Conservation (phyloP, 2,329 filamentous ascomycete species). For the Talaromyces sp. region DNA sequence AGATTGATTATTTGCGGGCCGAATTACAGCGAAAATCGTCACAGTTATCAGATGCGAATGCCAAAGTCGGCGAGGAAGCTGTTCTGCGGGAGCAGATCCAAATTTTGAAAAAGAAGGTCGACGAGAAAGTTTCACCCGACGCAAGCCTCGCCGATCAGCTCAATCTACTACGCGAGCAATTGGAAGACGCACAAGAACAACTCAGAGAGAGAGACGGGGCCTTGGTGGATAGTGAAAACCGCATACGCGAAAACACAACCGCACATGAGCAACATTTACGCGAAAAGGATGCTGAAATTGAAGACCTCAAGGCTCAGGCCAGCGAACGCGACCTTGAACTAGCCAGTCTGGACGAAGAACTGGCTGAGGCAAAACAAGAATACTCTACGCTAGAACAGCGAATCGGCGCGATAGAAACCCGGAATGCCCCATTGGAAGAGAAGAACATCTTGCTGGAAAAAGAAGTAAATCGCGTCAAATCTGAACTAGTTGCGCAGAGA, state of each 20-base stretch:
- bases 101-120: constrained; percentile 22
- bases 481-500: constrained; percentile 31
- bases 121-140: constrained; percentile 18
- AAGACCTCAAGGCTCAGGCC: constrained; percentile 29
- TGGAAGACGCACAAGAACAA: constrained; percentile 28
- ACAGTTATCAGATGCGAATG: constrained; percentile 24
- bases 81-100: constrained; percentile 26
- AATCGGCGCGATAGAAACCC: constrained; percentile 28
- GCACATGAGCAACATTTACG: constrained; percentile 29
- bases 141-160: constrained; percentile 27
- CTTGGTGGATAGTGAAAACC: constrained; percentile 28
- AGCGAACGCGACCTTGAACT: constrained; percentile 30
- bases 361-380: constrained; percentile 28
- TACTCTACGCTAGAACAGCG: constrained; percentile 30
- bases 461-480: constrained; percentile 29
- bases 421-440: constrained; percentile 32
- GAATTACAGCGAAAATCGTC: constrained; percentile 30
- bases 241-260: constrained; percentile 27
- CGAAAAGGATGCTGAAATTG: constrained; percentile 33
- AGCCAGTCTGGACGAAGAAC: constrained; percentile 29
- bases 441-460: constrained; percentile 32
- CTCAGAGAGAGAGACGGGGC: constrained; percentile 29
- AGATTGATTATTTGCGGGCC: constrained; percentile 33
- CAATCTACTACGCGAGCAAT: constrained; percentile 26
- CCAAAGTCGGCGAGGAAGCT: constrained; percentile 18